Conservation (phyloP, 805 yeast genomes). For the Yamadazyma philogaea region DNA sequence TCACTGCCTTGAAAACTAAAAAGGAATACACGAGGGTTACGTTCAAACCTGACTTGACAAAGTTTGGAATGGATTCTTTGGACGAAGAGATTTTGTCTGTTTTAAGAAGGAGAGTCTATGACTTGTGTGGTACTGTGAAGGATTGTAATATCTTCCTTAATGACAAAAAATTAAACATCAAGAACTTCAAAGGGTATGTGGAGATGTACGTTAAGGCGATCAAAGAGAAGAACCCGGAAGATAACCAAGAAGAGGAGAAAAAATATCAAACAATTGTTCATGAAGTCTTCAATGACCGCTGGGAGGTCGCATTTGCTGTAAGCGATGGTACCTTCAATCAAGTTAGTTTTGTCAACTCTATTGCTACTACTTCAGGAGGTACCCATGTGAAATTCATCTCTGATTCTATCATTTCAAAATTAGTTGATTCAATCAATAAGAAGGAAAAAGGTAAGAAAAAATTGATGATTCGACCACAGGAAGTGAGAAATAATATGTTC, state of each 20-base stretch:
- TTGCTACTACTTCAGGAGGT: slow-evolving; percentile 97
- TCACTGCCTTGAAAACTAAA: slow-evolving; percentile 54
- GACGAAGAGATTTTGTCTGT: slow-evolving; percentile 84
- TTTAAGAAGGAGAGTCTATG: slow-evolving; percentile 89
- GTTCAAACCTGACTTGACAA: slow-evolving; percentile 80
- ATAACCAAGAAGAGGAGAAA: slow-evolving; percentile 34
- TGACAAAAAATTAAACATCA: slow-evolving; percentile 64
- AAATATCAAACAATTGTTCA: slow-evolving; percentile 57
- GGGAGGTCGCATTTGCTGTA: slow-evolving; percentile 96
- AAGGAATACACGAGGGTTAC: slow-evolving; percentile 83
- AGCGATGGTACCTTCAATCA: slow-evolving; percentile 90
- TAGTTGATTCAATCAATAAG: slow-evolving; percentile 58
- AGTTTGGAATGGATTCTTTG: slow-evolving; percentile 79
- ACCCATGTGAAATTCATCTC: slow-evolving; percentile 86
- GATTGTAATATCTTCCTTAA: slow-evolving; percentile 78
- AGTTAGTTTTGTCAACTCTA: slow-evolving; percentile 94
- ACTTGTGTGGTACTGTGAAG: slow-evolving; percentile 88
- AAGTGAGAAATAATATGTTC: slow-evolving; percentile 86
- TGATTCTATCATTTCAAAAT: slow-evolving; percentile 78
- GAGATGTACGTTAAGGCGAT: slow-evolving; percentile 85
- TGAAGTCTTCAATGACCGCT: slow-evolving; percentile 77
- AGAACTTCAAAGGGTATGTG: slow-evolving; percentile 80
- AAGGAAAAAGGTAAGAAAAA: slow-evolving; percentile 66
- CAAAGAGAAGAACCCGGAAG: slow-evolving; percentile 45
- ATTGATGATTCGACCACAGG: slow-evolving; percentile 79